phyloP scores from a whole-genome alignment of 225 moss, liverwort and hornwort genomes.

The Physcomitrellopsis africana region DNA sequence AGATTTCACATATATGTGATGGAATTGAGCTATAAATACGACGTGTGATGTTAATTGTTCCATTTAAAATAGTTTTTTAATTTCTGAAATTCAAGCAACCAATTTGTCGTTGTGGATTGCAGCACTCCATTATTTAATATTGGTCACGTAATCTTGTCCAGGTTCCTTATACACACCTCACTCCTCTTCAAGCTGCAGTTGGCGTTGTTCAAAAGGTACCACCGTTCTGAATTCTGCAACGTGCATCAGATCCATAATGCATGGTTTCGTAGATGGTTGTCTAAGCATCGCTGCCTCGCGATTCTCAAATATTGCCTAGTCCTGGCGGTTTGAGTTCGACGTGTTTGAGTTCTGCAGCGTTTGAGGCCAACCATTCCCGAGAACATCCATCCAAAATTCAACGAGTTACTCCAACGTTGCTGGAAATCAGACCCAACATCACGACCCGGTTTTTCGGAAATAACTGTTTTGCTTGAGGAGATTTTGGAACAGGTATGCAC shows the following conservation, averaged over 20 bases:
- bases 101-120: neutral
- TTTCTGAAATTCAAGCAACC: neutral
- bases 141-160: conserved; percentile 32
- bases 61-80: neutral
- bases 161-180: conserved; percentile 84
- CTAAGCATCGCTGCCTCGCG: neutral
- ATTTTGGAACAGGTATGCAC: conserved; percentile 37
- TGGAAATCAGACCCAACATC: conserved; percentile 37
- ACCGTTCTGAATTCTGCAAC: neutral
- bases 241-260: neutral
- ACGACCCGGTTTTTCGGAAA: conserved; percentile 47
- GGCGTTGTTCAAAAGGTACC: conserved; percentile 90
- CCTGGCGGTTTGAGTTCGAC: neutral
- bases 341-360: conserved; percentile 46
- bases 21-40: neutral
- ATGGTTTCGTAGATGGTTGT: neutral
- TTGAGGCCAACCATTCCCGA: conserved; percentile 81
- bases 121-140: neutral
- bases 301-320: neutral
- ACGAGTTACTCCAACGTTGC: conserved; percentile 40
- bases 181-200: conserved; percentile 94
- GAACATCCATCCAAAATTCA: conserved; percentile 56
- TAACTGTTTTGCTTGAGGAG: conserved; percentile 42
- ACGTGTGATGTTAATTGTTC: too few species aligned
- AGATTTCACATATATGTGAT: neutral